Conservation (phyloP, 768 basidiomycete genomes). For the Polyporus arcularius region DNA sequence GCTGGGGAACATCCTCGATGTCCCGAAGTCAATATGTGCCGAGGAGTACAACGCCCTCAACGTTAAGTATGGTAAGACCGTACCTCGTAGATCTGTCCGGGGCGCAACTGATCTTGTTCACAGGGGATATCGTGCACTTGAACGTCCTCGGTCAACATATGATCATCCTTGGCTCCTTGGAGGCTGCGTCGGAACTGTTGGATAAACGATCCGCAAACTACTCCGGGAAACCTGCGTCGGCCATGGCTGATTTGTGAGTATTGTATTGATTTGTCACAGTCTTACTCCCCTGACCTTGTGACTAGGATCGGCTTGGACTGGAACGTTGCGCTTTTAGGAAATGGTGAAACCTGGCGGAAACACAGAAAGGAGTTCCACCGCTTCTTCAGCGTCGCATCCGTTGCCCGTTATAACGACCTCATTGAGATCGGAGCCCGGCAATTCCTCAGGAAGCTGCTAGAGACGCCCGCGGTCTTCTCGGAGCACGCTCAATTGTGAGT, state of each 20-base stretch:
- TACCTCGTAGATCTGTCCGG: too few species aligned
- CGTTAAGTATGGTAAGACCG: conserved; percentile 22
- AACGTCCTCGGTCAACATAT: conserved; percentile 24
- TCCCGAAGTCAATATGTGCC: conserved; percentile 23
- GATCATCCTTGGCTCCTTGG: conserved; percentile 24
- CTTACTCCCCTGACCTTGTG: neutral
- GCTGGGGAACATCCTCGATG: conserved; percentile 19
- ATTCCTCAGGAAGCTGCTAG: neutral
- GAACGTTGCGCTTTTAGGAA: neutral
- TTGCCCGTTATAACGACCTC: neutral
- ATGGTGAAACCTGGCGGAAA: conserved; percentile 3
- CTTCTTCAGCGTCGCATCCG: neutral
- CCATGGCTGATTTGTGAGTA: conserved; percentile 12
- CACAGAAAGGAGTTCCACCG: conserved; percentile 2
- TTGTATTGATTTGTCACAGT: neutral
- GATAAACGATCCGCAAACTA: conserved; percentile 29
- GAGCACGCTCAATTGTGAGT: neutral
- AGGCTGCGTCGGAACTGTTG: conserved; percentile 28
- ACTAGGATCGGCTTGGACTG: neutral
- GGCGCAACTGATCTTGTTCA: conserved; percentile 9
- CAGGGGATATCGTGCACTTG: conserved; percentile 28
- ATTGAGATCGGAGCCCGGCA: neutral
- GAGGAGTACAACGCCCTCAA: conserved; percentile 1
- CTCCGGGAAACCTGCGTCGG: conserved; percentile 26
- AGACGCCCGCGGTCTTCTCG: neutral